Evolutionary conservation across 192 early-diverging fungal genomes (phyloP), one percentile per base, ranked within the genome.

Genomic region (Coemansia sp.): DNA sequence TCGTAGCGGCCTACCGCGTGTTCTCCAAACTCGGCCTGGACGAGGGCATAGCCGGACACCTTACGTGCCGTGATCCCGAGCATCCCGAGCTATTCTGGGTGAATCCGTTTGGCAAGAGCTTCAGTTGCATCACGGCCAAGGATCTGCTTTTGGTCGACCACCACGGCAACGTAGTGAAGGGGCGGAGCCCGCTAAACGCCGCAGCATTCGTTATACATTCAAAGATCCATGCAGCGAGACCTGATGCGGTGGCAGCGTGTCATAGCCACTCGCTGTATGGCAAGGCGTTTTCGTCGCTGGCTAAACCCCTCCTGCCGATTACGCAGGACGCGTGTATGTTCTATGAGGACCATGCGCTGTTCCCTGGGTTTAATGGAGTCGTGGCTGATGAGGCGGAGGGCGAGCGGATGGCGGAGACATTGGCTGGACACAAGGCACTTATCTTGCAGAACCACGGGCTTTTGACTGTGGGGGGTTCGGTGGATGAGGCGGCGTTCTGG

Each of bases 281-380:
- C 16, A 87, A 85, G 67, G 77, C 87, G 47, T 86, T 88, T 43
- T 86, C 87, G 25, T 50, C 76, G 0, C 38, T 85, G 11, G 86
- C 72, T 8, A 47, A 64, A 34, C 59, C 65, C 3, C 36, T 88
- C 10, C 37, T 78, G 39, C 86, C 86, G 0, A 84, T 88, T 36
- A 83, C 85, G 47, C 87, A 88, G 67, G 87, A 88, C 31, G 80
- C 87, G 1, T 88, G 87, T 48, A 80, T 82, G 36, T 88, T 88
- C 59, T 88, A 79, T 60, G 62, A 85, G 0, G 59, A 77, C 58
- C 87, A 88, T 38, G 67, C 72, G 35, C 14, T 88, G 31, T 83
- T 83, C 34, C 77, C 85, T 1, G 75, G 83, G 6, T 88, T 82
- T 39, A 79, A 82, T 37, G 87, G 87, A 21, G 83, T 88, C 1